These are phyloP conservation scores for Heliosperma pusillum DNA, from an alignment of 148 eudicot species.

Conservation along the genomic window DNA sequence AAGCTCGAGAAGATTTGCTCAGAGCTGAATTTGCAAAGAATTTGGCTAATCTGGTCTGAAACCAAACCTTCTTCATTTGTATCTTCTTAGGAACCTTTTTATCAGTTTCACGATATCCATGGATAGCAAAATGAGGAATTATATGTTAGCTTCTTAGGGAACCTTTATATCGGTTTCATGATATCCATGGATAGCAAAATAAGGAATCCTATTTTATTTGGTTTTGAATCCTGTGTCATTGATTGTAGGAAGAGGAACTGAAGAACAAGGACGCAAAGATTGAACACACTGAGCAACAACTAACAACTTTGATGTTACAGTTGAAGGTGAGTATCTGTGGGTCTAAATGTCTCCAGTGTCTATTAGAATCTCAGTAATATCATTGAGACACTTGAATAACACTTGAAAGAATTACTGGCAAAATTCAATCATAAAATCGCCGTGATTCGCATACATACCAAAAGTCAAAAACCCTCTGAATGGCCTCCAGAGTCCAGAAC, in stretches of 20 bases:
- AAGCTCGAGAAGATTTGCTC: conserved; percentile 70
- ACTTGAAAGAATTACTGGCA: background rate
- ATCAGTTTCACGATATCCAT: background rate
- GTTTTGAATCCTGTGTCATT: background rate
- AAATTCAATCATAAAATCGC: background rate
- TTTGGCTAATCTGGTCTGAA: conserved; percentile 66
- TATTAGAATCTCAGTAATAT: background rate
- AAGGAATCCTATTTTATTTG: background rate
- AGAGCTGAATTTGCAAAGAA: conserved; percentile 65
- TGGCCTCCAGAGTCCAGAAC: background rate
- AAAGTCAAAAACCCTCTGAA: background rate
- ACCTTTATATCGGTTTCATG: background rate
- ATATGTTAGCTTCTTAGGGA: background rate
- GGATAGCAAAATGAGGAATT: conserved; percentile 6
- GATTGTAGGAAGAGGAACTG: conserved; percentile 73
- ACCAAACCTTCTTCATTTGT: background rate
- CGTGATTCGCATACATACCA: background rate
- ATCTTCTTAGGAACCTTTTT: background rate
- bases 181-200: conserved; percentile 5
- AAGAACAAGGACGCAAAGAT: conserved; percentile 62
- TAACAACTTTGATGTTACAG: conserved; percentile 69
- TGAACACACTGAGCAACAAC: conserved; percentile 69
- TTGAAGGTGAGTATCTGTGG: conserved; percentile 53
- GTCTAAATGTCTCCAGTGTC: background rate
- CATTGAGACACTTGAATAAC: background rate